A percentile compares a stretch with the other conserved stretches of the same genome.
These are phyloP conservation scores for Ceratocystis harringtonii DNA, from an alignment of 2,329 filamentous ascomycete genomes.

Conservation along the genomic window DNA sequence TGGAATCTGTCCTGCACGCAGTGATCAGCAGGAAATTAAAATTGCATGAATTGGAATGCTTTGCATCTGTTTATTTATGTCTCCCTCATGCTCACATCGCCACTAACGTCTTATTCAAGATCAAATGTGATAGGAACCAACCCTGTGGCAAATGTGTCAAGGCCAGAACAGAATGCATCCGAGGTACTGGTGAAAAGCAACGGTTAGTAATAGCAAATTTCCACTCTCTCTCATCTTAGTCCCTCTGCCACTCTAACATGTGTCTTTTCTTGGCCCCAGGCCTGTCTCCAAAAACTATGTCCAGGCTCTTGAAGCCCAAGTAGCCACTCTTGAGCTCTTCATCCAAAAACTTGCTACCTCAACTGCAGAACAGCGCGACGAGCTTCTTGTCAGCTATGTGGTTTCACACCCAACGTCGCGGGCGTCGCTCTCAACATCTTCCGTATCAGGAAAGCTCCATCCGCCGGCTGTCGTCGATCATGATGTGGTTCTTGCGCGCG, in stretches of 20 bases:
- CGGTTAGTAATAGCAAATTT: slow-evolving; percentile 21
- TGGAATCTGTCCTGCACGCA: too few species aligned
- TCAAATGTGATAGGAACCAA: slow-evolving; percentile 38
- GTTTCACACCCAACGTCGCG: not conserved
- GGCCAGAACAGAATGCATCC: slow-evolving; percentile 28
- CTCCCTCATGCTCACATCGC: slow-evolving; percentile 15
- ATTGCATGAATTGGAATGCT: too few species aligned
- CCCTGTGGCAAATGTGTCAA: slow-evolving; percentile 37
- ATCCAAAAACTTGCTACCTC: slow-evolving; percentile 31
- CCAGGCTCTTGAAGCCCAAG: slow-evolving; percentile 33
- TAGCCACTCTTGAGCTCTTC: slow-evolving; percentile 32
- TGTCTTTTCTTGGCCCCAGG: slow-evolving; percentile 20
- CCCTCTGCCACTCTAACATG: not conserved
- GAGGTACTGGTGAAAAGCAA: slow-evolving; percentile 30
- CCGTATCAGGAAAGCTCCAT: not conserved
- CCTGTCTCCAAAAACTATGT: slow-evolving; percentile 33
- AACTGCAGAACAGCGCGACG: slow-evolving; percentile 27
- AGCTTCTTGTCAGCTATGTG: slow-evolving; percentile 28
- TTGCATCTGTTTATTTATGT: not conserved
- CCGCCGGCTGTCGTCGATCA: not conserved
- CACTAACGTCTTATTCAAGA: slow-evolving; percentile 23
- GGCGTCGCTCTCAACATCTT: slow-evolving; percentile 18
- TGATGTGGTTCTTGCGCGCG: slow-evolving; percentile 16
- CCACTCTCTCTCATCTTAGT: not conserved
- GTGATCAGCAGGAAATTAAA: too few species aligned